Percentiles rank a stretch among this genome's conserved stretches.
Conservation (phyloP, 805 yeast genomes). For the Yarrowia deformans region DNA sequence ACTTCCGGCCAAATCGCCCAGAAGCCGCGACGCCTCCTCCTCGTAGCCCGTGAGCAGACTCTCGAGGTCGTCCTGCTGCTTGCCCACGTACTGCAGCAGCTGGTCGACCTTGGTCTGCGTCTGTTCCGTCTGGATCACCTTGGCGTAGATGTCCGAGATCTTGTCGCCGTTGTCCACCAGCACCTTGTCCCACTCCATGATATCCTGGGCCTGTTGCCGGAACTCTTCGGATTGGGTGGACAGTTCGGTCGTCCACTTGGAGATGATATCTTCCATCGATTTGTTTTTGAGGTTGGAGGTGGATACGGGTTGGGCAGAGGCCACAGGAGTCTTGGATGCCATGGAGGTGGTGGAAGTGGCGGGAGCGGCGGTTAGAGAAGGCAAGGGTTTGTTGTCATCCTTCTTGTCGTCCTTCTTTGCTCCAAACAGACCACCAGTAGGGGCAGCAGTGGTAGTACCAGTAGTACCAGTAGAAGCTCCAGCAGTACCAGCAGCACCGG, state of each 20-base stretch:
- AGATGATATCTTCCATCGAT: conserved; percentile 88
- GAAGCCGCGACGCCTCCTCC: conserved; percentile 55
- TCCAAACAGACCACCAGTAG: conserved; percentile 27
- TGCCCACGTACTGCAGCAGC: conserved; percentile 80
- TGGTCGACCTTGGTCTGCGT: conserved; percentile 87
- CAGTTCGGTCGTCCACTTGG: conserved; percentile 91
- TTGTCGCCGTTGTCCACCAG: conserved; percentile 86
- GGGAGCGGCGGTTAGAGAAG: conserved; percentile 34
- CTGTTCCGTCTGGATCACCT: conserved; percentile 82
- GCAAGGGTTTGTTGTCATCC: background rate
- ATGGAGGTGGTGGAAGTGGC: conserved; percentile 8
- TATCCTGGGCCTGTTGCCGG: conserved; percentile 73
- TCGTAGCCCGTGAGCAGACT: conserved; percentile 82
- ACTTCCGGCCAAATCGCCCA: conserved; percentile 44
- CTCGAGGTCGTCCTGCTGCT: conserved; percentile 92
- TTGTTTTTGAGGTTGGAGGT: conserved; percentile 76
- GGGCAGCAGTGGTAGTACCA: conserved; percentile 42
- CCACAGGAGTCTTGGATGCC: conserved; percentile 43
- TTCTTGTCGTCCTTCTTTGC: conserved; percentile 20
- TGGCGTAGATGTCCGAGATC: conserved; percentile 76
- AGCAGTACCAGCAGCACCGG: no score
- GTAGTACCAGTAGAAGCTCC: conserved; percentile 43
- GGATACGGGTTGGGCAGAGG: conserved; percentile 62
- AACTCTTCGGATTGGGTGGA: conserved; percentile 76
- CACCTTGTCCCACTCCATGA: conserved; percentile 85